Evolutionary conservation across 805 yeast species (phyloP), one percentile per base, ranked within the genome.

Genomic region (Candida easanensis): DNA sequence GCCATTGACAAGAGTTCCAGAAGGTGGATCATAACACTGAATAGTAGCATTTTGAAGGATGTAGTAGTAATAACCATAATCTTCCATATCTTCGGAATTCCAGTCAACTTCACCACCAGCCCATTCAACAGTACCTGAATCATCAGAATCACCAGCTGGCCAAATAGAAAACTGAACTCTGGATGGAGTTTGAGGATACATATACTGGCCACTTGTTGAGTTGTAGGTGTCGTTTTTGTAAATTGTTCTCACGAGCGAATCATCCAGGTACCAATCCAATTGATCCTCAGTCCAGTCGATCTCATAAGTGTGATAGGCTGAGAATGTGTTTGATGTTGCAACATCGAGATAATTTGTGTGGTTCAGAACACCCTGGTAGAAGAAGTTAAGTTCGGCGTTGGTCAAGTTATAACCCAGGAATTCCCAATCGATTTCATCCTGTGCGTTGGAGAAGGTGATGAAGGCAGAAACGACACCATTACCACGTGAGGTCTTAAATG

Each of bases 401-500:
- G 74, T 72, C 57, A 86, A 65, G 57, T 84, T 78, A 57, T 76
- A 76, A 46, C 98, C 98, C 50, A 88, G 83, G 53, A 80, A 83
- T 69, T 90, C 97, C 59, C 66, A 81, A 75, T 90, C 97, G 56
- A 89, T 76, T 73, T 90, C 97, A 70, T 89, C 97, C 71, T 86
- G 80, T 33, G 83, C 88, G 60, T 86, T 85, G 7, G 96, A 86
- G 64, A 79, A 83, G 40, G 88, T 63, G 64, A 89, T 88, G 57
- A 82, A 79, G 23, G 96, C 90, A 14, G 95, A 75, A 45, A 89
- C 90, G 28, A 89, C 96, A 72, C 97, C 97, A 9, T 65, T 71
- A 30, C 74, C 74, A 58, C 79, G 86, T 1, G 96, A 84, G 0
- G 91, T 70, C 68, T 84, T 88, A 57, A 88, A 57, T 38, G 69